Evolutionary conservation across 768 basidiomycete genomes (phyloP), one percentile per base, ranked within the genome.

Genomic region (Xanthoconium purpureum): DNA sequence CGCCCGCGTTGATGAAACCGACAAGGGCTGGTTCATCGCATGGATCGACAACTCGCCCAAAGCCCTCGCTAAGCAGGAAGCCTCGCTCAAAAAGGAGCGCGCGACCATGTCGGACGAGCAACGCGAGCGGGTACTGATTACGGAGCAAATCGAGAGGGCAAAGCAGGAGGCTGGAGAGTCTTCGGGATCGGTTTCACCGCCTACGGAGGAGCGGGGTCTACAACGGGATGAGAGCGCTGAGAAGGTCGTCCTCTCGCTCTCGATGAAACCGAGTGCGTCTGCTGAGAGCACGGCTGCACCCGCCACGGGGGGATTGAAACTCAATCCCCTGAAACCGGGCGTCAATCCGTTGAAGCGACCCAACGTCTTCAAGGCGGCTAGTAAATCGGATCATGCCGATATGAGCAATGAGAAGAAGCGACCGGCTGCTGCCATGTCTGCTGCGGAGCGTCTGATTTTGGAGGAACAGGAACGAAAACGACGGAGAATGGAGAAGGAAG

Each of bases 41-140:
- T 99, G 97, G 97, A 91, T 99, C 52, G 97, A 99, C 72, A 98
- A 82, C 72, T 91, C 90, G 55, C 97, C 97, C 14, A 91, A 94
- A 65, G 94, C 97, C 2, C 78, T 99, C 35, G 92, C 91, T 9
- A 93, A 94, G 33, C 68, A 91, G 81, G 91, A 92, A 72, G 90
- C 91, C 15, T 86, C 84, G 20, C 65, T 88, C 77, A 96, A 98
- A 78, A 94, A 95, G 74, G 96, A 98, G 67, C 81, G 95, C 15
- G 82, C 86, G 24, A 91, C 91, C 28, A 87, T 85, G 70, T 94
- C 92, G 20, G 96, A 98, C 66, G 97, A 99, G 73, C 91, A 94
- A 70, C 83, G 97, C 40, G 96, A 98, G 72, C 85, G 97, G 15
- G 75, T 84, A 64, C 80, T 94, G 48, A 89, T 99, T 58, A 80